These are phyloP conservation scores for Boletus semigastroideus DNA, from an alignment of 1,284 basidiomycete genomes.

Conservation along the genomic window DNA sequence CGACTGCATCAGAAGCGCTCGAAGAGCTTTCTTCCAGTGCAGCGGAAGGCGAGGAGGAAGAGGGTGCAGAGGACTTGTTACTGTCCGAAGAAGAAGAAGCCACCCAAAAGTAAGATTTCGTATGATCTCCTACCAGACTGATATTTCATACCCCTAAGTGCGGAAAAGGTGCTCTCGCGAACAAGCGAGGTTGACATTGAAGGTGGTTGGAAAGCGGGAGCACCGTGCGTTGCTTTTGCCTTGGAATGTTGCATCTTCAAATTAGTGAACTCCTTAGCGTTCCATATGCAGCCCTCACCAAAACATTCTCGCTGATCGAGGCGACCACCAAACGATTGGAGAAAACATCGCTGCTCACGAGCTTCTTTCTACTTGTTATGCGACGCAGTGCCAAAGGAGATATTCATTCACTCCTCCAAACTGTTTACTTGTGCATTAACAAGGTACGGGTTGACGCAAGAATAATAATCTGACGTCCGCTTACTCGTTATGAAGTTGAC, in stretches of 20 bases:
- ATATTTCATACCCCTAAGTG: constrained; percentile 44
- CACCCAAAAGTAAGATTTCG: constrained; percentile 58
- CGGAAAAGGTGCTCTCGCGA: constrained; percentile 64
- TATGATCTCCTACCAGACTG: neutral
- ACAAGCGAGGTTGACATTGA: constrained; percentile 75
- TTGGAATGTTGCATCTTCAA: neutral
- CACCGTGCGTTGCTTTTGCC: constrained; percentile 59
- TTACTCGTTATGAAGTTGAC: constrained; percentile 59
- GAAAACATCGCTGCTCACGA: constrained; percentile 87
- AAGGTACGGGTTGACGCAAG: constrained; percentile 49
- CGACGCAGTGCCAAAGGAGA: constrained; percentile 76
- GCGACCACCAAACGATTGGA: constrained; percentile 95
- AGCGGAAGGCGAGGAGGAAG: constrained; percentile 59
- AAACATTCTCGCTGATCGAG: constrained; percentile 89
- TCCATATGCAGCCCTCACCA: constrained; percentile 90
- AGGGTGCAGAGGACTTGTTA: constrained; percentile 41
- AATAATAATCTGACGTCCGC: neutral
- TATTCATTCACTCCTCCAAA: constrained; percentile 73
- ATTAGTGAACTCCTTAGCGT: constrained; percentile 53
- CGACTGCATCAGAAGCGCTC: constrained; percentile 38
- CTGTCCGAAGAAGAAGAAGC: constrained; percentile 37
- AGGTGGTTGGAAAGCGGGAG: constrained; percentile 85
- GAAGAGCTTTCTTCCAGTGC: constrained; percentile 37
- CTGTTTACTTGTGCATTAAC: constrained; percentile 97
- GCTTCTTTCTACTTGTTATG: constrained; percentile 89